These are phyloP conservation scores for Gryganskiella cystojenkinii DNA, from an alignment of 192 early-diverging fungal genomes.

Conservation along the genomic window DNA sequence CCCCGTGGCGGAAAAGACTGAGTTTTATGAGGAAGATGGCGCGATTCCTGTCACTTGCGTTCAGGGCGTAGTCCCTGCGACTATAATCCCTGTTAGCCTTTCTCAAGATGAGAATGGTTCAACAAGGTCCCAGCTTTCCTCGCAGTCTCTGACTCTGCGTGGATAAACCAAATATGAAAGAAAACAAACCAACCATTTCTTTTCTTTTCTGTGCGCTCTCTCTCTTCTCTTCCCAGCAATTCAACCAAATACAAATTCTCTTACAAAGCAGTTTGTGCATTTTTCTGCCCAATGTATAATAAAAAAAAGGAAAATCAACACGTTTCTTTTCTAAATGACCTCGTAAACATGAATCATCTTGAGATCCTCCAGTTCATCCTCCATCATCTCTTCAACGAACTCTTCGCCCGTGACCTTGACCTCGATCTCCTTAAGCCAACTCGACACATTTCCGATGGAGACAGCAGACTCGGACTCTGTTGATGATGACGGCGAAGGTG, in stretches of 20 bases:
- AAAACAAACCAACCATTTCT: too few species aligned
- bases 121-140: too few species aligned
- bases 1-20: too few species aligned
- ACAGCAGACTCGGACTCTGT: not conserved
- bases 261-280: too few species aligned
- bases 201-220: not conserved
- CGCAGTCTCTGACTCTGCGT: not conserved
- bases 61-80: too few species aligned
- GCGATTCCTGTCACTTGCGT: too few species aligned
- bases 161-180: not conserved
- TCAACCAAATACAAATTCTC: too few species aligned
- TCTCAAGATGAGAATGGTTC: too few species aligned
- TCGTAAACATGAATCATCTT: conserved; percentile 66
- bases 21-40: too few species aligned
- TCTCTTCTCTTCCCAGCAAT: too few species aligned
- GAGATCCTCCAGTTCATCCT: conserved; percentile 64
- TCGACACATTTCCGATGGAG: conserved; percentile 33
- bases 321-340: conserved; percentile 52
- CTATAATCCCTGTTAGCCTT: too few species aligned
- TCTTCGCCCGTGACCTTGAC: conserved; percentile 56
- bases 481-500: not conserved
- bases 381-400: conserved; percentile 61
- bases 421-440: conserved; percentile 64
- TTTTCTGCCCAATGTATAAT: too few species aligned
- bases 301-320: not conserved